Conservation (phyloP, 805 yeast genomes). For the Dipodascopsis tothii region DNA sequence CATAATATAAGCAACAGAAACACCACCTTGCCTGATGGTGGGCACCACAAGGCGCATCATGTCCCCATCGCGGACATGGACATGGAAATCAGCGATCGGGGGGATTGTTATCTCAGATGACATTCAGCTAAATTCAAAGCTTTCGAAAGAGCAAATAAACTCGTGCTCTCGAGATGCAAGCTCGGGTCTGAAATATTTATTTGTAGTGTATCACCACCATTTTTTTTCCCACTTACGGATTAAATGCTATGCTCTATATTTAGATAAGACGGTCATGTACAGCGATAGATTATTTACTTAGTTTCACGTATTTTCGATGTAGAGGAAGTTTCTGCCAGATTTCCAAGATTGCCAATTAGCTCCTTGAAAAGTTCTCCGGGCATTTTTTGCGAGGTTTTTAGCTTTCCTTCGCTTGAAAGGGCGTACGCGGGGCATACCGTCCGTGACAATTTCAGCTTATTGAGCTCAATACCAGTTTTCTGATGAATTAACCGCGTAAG, state of each 20-base stretch:
- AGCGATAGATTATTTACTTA: background rate
- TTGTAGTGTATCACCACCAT: too few species aligned
- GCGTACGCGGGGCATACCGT: conserved; percentile 10
- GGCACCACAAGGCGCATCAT: conserved; percentile 93
- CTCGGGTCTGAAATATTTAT: too few species aligned
- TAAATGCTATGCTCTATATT: background rate
- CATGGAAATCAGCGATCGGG: conserved; percentile 75
- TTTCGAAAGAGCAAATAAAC: background rate
- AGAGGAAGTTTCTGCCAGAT: background rate
- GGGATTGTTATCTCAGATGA: conserved; percentile 39
- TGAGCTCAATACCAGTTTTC: conserved; percentile 7
- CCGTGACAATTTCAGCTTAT: background rate
- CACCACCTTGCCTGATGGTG: conserved; percentile 82
- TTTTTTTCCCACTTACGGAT: too few species aligned
- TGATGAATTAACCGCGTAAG: background rate
- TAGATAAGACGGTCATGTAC: background rate
- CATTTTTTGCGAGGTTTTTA: conserved; percentile 4
- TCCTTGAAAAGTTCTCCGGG: background rate
- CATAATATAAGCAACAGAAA: conserved; percentile 88
- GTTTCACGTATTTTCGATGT: too few species aligned
- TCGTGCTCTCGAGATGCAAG: background rate
- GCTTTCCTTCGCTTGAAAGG: conserved; percentile 6
- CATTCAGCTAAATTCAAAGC: too few species aligned
- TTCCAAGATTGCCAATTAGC: background rate
- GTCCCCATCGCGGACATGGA: conserved; percentile 85